Evolutionary conservation across 2,329 filamentous ascomycete genomes (phyloP).

Genomic region (Fusarium pilosicola): DNA sequence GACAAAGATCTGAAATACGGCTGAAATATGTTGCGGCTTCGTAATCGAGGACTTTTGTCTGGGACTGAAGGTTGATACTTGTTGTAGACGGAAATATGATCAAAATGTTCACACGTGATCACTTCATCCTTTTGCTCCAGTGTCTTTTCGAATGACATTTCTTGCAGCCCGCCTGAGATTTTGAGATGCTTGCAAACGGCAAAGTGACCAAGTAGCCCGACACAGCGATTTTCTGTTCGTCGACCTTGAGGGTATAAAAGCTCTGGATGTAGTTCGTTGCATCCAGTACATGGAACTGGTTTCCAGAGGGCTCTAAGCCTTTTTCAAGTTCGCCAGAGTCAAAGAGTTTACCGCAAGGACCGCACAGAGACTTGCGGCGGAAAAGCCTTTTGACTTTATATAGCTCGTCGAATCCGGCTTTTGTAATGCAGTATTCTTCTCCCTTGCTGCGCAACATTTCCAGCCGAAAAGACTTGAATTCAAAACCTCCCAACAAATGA

Average conservation of each 20-base stretch:
- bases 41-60: too few relatives aligned
- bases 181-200: background rate
- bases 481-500: background rate
- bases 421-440: background rate
- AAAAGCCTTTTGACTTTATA: background rate
- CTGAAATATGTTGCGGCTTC: accelerated
- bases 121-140: accelerated
- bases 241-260: background rate
- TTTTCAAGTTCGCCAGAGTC: background rate
- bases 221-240: background rate
- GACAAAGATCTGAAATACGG: accelerated
- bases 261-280: background rate
- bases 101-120: background rate
- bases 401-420: background rate
- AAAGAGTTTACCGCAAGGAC: background rate
- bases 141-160: accelerated
- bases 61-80: background rate
- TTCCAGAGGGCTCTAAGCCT: background rate
- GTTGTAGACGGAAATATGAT: background rate
- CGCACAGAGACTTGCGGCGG: background rate
- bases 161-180: background rate
- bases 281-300: background rate
- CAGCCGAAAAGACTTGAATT: background rate
- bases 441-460: background rate
- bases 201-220: background rate